These are phyloP conservation scores for Aspergillus phoenicis DNA, from an alignment of 2,329 filamentous ascomycete species.

Conservation along the genomic window DNA sequence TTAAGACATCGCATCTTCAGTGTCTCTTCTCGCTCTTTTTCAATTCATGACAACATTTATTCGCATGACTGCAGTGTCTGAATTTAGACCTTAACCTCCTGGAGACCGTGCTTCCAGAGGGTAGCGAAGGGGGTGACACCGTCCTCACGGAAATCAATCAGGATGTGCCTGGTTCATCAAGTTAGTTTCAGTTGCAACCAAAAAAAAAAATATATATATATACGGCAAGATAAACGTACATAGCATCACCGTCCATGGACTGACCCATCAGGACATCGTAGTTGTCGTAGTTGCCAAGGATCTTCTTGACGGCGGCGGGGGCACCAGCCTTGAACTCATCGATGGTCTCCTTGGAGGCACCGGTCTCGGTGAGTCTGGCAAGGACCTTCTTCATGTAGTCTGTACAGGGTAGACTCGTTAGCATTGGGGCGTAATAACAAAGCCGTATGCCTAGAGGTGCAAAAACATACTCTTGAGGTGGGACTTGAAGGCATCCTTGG, in stretches of 20 bases:
- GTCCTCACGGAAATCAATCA: conserved; percentile 98
- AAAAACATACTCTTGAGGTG: conserved; percentile 77
- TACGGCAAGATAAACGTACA: conserved; percentile 67
- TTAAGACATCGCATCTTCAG: conserved; percentile 13
- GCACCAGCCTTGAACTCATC: conserved; percentile 80
- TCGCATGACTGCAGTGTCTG: not conserved
- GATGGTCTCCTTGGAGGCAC: conserved; percentile 66
- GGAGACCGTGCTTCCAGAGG: conserved; percentile 93
- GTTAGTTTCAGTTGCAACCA: not conserved
- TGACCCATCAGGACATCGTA: conserved; percentile 93
- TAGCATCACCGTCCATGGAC: conserved; percentile 89
- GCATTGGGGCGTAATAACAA: conserved; percentile 9
- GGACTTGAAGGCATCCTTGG: conserved; percentile 82
- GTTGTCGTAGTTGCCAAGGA: conserved; percentile 89
- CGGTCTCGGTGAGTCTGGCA: conserved; percentile 64
- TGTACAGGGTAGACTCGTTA: conserved; percentile 35
- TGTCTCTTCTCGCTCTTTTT: conserved; percentile 27
- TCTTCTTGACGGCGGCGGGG: conserved; percentile 74
- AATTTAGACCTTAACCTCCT: conserved; percentile 83
- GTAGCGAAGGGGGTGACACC: conserved; percentile 86
- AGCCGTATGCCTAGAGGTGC: conserved; percentile 13
- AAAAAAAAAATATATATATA: too few relatives aligned
- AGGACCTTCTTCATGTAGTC: conserved; percentile 93
- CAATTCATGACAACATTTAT: conserved; percentile 21
- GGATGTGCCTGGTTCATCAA: conserved; percentile 65